Evolutionary conservation across 352 stramenopile species (phyloP).

Genomic region (Lagenidium sp.): DNA sequence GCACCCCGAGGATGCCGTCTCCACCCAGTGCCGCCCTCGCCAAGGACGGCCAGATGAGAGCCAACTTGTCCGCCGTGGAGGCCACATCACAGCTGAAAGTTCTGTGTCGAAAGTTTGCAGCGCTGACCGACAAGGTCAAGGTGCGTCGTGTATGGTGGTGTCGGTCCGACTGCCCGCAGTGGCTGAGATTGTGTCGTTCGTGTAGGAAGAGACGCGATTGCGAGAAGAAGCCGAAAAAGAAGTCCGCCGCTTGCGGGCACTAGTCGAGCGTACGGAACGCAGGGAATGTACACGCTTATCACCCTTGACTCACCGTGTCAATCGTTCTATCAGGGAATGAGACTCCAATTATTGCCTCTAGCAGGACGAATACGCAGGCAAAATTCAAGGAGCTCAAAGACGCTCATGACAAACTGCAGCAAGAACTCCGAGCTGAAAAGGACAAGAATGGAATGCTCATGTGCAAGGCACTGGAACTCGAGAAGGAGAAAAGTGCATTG

Average conservation of each 20-base stretch:
- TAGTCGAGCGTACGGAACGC: too few relatives aligned
- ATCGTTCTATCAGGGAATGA: conserved; percentile 30
- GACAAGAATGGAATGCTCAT: conserved; percentile 70
- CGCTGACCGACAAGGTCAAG: conserved; percentile 81
- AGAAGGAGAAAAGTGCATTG: conserved; percentile 57
- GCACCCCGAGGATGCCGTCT: conserved; percentile 27
- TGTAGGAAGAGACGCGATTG: conserved; percentile 72
- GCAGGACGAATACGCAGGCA: conserved; percentile 44
- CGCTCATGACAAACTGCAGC: conserved; percentile 36
- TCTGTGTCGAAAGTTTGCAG: conserved; percentile 77
- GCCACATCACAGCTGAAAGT: conserved; percentile 72
- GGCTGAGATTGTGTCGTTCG: too few relatives aligned
- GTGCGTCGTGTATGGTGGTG: conserved; percentile 10
- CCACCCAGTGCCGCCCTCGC: conserved; percentile 30
- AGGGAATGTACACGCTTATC: too few relatives aligned
- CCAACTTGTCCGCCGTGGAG: conserved; percentile 52
- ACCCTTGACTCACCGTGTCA: too few relatives aligned
- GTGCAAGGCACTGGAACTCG: conserved; percentile 53
- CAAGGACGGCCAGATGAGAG: conserved; percentile 39
- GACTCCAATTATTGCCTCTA: conserved; percentile 40
- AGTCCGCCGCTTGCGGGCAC: conserved; percentile 48
- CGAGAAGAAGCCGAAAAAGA: conserved; percentile 68
- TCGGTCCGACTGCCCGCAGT: too few relatives aligned
- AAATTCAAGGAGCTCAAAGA: conserved; percentile 62
- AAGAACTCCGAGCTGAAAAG: conserved; percentile 62